phyloP scores from a whole-genome alignment of 2,329 filamentous ascomycete species.

The Fusarium subglutinans region DNA sequence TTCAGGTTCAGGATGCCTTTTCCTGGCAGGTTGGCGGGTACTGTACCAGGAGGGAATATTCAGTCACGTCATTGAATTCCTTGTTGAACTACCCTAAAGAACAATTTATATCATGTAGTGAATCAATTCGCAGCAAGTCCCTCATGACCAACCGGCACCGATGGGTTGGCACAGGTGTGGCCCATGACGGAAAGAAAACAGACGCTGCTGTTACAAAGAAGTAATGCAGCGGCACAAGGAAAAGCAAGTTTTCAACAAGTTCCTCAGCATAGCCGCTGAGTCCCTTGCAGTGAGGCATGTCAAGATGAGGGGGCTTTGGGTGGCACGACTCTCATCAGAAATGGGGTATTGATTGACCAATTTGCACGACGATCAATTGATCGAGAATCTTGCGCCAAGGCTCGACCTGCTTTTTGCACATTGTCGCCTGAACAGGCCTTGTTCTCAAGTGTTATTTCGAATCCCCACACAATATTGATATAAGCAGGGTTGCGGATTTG shows the following conservation, averaged over 20 bases:
- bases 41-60: neutral
- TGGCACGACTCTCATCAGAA: neutral
- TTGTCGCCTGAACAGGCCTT: neutral
- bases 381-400: neutral
- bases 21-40: neutral
- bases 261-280: neutral
- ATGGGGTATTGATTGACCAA: neutral
- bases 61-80: neutral
- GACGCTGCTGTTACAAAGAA: neutral
- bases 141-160: neutral
- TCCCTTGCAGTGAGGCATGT: conserved; percentile 17
- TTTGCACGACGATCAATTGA: neutral
- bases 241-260: conserved; percentile 9
- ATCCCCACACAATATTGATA: conserved; percentile 8
- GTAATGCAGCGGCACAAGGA: conserved; percentile 1
- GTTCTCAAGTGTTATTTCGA: neutral
- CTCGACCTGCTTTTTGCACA: neutral
- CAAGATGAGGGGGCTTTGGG: neutral
- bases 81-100: conserved; percentile 2
- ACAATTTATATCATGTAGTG: neutral
- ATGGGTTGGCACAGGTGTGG: neutral
- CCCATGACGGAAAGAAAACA: neutral
- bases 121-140: neutral
- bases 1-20: neutral
- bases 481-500: conserved; percentile 9